These are phyloP conservation scores for Cladophialophora chaetospira DNA, from an alignment of 2,329 filamentous ascomycete genomes.

Conservation along the genomic window DNA sequence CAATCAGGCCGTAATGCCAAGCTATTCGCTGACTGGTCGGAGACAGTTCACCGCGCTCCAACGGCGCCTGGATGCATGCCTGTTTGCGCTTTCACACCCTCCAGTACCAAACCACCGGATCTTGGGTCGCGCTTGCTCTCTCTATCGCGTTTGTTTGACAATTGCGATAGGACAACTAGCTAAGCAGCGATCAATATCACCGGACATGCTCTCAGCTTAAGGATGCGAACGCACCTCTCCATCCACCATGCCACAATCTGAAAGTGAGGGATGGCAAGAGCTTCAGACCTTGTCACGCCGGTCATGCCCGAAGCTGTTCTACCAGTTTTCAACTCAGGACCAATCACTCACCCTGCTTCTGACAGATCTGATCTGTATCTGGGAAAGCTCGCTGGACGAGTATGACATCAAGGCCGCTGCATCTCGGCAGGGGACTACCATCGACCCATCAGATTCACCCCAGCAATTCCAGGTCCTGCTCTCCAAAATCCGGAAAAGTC, in stretches of 20 bases:
- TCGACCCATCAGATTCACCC: conserved; percentile 61
- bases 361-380: conserved; percentile 61
- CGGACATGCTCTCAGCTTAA: not conserved
- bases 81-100: not conserved
- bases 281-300: conserved; percentile 35
- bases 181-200: not conserved
- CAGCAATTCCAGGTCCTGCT: conserved; percentile 60
- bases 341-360: conserved; percentile 55
- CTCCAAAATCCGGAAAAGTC: conserved; percentile 55
- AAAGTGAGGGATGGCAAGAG: conserved; percentile 39
- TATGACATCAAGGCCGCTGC: conserved; percentile 53
- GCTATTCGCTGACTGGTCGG: not conserved
- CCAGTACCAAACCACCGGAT: not conserved
- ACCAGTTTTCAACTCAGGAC: conserved; percentile 39
- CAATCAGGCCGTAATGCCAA: not conserved
- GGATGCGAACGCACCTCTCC: not conserved
- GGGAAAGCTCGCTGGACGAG: conserved; percentile 54
- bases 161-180: not conserved
- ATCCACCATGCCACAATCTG: conserved; percentile 35
- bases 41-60: not conserved
- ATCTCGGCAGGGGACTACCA: conserved; percentile 53
- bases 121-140: not conserved
- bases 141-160: not conserved
- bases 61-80: not conserved
- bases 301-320: conserved; percentile 42